Percentiles rank a stretch among this genome's conserved stretches.
These are phyloP conservation scores for Alternaria incomplexa DNA, from an alignment of 2,329 filamentous ascomycete genomes.

Conservation along the genomic window DNA sequence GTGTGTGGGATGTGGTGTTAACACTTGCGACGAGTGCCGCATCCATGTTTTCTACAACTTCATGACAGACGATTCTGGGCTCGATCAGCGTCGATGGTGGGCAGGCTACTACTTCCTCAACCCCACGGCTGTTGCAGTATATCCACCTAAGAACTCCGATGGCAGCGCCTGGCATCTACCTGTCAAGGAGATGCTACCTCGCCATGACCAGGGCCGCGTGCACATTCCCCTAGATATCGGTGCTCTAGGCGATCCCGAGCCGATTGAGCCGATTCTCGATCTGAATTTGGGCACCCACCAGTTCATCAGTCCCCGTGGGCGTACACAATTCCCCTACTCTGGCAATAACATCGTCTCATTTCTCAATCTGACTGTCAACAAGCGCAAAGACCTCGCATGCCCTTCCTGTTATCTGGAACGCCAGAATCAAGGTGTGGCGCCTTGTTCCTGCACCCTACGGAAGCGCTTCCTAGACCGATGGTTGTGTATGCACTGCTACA, in stretches of 20 bases:
- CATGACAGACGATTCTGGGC: conserved; percentile 22
- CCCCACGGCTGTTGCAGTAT: conserved; percentile 18
- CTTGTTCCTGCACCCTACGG: conserved; percentile 25
- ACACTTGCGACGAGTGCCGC: conserved; percentile 38
- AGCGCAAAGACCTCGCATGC: conserved; percentile 18
- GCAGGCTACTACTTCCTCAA: conserved; percentile 29
- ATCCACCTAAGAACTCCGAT: conserved; percentile 16
- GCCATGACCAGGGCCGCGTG: conserved; percentile 32
- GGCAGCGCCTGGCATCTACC: conserved; percentile 12
- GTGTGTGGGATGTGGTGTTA: conserved; percentile 25
- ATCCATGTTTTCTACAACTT: conserved; percentile 36
- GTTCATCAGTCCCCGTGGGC: conserved; percentile 12
- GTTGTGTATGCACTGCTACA: conserved; percentile 22
- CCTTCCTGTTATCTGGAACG: conserved; percentile 15
- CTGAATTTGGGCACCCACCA: conserved; percentile 21
- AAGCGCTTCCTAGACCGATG: conserved; percentile 26
- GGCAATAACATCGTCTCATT: conserved; percentile 12
- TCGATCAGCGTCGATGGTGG: conserved; percentile 23
- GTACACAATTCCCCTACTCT: conserved; percentile 19
- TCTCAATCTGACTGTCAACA: not conserved
- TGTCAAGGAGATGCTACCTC: not conserved
- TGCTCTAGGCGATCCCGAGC: conserved; percentile 18
- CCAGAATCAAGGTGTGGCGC: not conserved
- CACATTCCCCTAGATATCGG: conserved; percentile 22
- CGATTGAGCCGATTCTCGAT: conserved; percentile 28